Percentiles rank a stretch among this genome's conserved stretches.
Evolutionary conservation across 352 stramenopile genomes (phyloP).

Genomic region (Phytophthora nicotianae): DNA sequence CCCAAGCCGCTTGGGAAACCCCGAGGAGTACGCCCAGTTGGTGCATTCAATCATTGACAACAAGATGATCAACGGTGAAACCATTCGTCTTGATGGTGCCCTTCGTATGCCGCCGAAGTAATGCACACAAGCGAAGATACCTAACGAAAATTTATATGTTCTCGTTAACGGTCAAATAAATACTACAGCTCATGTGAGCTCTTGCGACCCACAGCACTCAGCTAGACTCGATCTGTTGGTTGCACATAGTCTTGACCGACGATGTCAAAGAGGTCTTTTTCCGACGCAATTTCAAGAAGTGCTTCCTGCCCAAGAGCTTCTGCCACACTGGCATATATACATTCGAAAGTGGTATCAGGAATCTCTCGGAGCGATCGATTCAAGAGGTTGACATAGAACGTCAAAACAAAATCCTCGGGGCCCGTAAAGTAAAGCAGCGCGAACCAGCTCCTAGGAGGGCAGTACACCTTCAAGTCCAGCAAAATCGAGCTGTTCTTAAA

Average conservation of each 20-base stretch:
- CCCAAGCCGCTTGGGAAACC: slow-evolving; percentile 93
- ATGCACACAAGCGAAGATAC: slow-evolving; percentile 8
- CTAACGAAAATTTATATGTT: not conserved
- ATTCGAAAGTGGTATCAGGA: slow-evolving; percentile 59
- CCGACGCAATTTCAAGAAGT: slow-evolving; percentile 47
- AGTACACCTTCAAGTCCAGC: slow-evolving; percentile 75
- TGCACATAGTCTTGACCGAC: slow-evolving; percentile 50
- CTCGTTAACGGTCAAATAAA: slow-evolving; percentile 32
- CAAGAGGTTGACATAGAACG: slow-evolving; percentile 54
- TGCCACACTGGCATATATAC: slow-evolving; percentile 42
- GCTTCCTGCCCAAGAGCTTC: slow-evolving; percentile 39
- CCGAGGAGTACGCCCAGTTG: slow-evolving; percentile 95
- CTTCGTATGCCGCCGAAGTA: slow-evolving; percentile 95
- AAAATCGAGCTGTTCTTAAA: slow-evolving; percentile 65
- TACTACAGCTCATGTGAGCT: slow-evolving; percentile 19
- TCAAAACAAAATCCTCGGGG: slow-evolving; percentile 53
- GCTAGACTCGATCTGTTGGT: slow-evolving; percentile 50
- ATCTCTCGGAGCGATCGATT: slow-evolving; percentile 52
- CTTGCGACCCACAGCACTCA: not conserved
- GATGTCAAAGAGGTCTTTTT: slow-evolving; percentile 70
- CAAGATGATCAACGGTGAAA: slow-evolving; percentile 98
- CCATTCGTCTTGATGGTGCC: slow-evolving; percentile 97
- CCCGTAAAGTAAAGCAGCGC: slow-evolving; percentile 80
- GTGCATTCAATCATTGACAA: slow-evolving; percentile 97
- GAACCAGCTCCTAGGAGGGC: slow-evolving; percentile 64